Percentiles rank a stretch among this genome's conserved stretches.
Evolutionary conservation across 148 eudicot species (phyloP).

Genomic region (Cornus florida): DNA sequence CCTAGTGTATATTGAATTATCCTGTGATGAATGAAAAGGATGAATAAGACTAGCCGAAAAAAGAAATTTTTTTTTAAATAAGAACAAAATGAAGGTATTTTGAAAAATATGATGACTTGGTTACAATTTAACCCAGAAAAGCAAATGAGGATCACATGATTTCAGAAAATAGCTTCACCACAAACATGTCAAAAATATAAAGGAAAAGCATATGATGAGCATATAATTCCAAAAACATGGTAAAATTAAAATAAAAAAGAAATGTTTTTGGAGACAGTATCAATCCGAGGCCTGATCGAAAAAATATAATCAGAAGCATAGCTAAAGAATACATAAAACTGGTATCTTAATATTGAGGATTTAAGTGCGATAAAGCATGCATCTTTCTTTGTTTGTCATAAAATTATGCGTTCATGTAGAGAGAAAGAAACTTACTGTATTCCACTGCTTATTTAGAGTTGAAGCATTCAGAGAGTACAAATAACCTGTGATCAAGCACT

Average conservation of each 20-base stretch:
- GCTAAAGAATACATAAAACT: background rate
- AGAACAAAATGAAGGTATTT: too few species aligned
- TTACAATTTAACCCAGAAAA: background rate
- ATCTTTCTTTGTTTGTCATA: background rate
- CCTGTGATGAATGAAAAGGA: too few species aligned
- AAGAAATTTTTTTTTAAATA: too few species aligned
- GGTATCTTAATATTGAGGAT: background rate
- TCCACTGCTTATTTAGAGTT: constrained; percentile 89
- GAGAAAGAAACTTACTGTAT: constrained; percentile 42
- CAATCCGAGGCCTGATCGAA: too few species aligned
- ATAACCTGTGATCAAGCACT: constrained; percentile 55
- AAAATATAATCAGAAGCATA: background rate
- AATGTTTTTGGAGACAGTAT: background rate
- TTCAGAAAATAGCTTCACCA: background rate
- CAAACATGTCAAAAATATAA: background rate
- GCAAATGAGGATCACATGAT: background rate
- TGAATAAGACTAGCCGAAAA: too few species aligned
- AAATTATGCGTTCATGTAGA: background rate
- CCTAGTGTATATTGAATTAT: background rate
- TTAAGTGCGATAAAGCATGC: background rate
- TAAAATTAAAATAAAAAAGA: too few species aligned
- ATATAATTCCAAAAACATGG: too few species aligned
- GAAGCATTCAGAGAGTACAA: constrained; percentile 90
- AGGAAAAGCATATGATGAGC: too few species aligned
- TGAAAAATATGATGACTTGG: background rate